Percentiles rank a stretch among this genome's conserved stretches.
Evolutionary conservation across 306 rosid genomes (phyloP).

Genomic region (Neltuma alba): DNA sequence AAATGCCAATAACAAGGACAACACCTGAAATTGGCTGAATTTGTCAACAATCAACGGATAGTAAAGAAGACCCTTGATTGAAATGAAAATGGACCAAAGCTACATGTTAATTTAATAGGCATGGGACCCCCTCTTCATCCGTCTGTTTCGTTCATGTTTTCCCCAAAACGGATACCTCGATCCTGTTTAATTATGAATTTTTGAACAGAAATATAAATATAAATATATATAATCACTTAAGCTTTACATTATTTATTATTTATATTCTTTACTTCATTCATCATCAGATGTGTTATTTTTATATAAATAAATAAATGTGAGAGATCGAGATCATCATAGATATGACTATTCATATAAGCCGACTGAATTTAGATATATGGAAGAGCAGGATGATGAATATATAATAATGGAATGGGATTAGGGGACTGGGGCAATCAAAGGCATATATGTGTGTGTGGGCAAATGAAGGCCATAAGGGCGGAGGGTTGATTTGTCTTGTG

Average conservation of each 20-base stretch:
- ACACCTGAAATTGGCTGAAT: constrained; percentile 28
- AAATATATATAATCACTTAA: no score
- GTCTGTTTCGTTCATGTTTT: background rate
- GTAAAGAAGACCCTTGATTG: background rate
- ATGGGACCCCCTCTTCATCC: background rate
- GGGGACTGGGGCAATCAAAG: background rate
- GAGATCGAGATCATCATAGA: background rate
- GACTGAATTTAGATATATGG: background rate
- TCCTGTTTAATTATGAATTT: no score
- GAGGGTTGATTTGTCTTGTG: background rate
- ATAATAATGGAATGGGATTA: no score
- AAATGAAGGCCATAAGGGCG: background rate
- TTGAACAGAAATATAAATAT: no score
- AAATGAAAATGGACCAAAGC: constrained; percentile 30
- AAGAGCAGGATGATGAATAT: background rate
- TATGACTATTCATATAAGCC: background rate
- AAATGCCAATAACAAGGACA: background rate
- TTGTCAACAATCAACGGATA: background rate
- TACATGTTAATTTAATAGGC: background rate
- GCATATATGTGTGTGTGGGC: constrained; percentile 24
- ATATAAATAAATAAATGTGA: no score
- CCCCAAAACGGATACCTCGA: no score
- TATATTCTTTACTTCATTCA: no score
- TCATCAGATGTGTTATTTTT: no score
- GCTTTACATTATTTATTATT: no score